phyloP scores from a whole-genome alignment of 495 filamentous ascomycete genomes.

The Neurospora sp. region DNA sequence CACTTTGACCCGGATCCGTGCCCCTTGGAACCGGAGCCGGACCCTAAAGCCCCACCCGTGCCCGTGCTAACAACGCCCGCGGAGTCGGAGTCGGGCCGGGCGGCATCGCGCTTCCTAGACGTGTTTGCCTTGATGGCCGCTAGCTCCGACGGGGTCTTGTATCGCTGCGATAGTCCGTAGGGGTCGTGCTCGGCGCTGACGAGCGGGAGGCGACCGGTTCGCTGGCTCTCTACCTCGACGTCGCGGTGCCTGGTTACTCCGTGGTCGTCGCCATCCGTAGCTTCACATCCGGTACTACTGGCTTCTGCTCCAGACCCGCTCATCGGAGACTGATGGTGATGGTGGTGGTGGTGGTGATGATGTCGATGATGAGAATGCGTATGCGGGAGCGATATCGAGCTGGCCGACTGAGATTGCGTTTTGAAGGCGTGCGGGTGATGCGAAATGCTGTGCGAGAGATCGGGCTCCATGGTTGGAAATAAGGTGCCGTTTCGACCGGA shows the following conservation, averaged over 20 bases:
- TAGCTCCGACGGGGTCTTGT: slow-evolving; percentile 74
- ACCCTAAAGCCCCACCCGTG: slow-evolving; percentile 8
- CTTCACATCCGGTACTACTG: slow-evolving; percentile 36
- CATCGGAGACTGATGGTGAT: slow-evolving; percentile 18
- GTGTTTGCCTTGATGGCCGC: slow-evolving; percentile 73
- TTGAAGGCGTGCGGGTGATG: slow-evolving; percentile 39
- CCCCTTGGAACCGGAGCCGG: neutral
- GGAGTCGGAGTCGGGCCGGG: slow-evolving; percentile 4
- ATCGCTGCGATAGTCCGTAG: slow-evolving; percentile 63
- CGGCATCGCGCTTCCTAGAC: slow-evolving; percentile 58
- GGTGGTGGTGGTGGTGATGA: slow-evolving; percentile 16
- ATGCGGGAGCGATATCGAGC: slow-evolving; percentile 6
- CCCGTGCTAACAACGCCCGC: slow-evolving; percentile 23
- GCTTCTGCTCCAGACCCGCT: slow-evolving; percentile 20
- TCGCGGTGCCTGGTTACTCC: slow-evolving; percentile 44
- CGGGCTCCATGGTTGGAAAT: slow-evolving; percentile 18
- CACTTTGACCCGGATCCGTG: neutral
- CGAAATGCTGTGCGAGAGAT: slow-evolving; percentile 32
- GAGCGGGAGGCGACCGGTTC: slow-evolving; percentile 28
- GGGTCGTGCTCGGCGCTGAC: slow-evolving; percentile 63
- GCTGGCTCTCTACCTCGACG: slow-evolving; percentile 64
- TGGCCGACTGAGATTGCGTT: slow-evolving; percentile 28
- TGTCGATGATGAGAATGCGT: slow-evolving; percentile 5
- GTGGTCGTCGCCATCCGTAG: slow-evolving; percentile 38
- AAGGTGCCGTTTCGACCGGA: neutral